Base-by-base conservation (phyloP, 2,329 filamentous ascomycete species). In the Epichloe uncinata region DNA sequence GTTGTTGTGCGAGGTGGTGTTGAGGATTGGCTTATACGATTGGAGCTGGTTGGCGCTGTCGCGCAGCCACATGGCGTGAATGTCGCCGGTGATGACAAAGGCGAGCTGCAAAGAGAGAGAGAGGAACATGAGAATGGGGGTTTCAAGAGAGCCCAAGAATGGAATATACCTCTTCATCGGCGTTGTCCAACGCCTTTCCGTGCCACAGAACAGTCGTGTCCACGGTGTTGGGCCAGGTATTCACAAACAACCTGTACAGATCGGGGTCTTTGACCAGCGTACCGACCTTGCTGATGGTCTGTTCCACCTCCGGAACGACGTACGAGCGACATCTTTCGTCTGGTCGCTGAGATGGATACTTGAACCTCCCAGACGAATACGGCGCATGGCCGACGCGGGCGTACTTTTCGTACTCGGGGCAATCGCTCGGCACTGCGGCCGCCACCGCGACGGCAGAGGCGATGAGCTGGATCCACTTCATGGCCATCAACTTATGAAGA, bases 31-130 rank as follows among this genome's bases (percentile, higher is more conserved):
- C 48, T 83, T 74, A 64, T 89, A 90, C 37, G 81, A 84, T 57
- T 86, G 82, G 66, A 89, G 74, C 63, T 89, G 85, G 65, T 89
- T 88, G 43, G 83, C 80, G 48, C 86, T 94, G 65, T 97, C 90
- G 44, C 91, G 81, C 48, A 96, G 71, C 91, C 91, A 97, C 68
- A 95, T 89, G 1, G 91, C 90, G 57, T 94, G 83, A 63, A 95
- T 95, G 60, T 94, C 87, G 33, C 87, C 88, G 0, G 87, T 94
- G 35, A 90, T 85, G 53, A 90, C 79, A 61, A 90, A 91, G 47
- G 81, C 84, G 56, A 91, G 83, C 52, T 80, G 48, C 30, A 36
- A 18, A 47, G 26, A 34, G 20, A 22, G 33, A 35, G 4, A 42
- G 16, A 16, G 43, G 13, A 30, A 6, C 8, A 42, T 42, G 13